A percentile compares a stretch with the other conserved stretches of the same genome.
These are phyloP conservation scores for Hymenoscyphus salicellus DNA, from an alignment of 2,329 filamentous ascomycete species.

Conservation along the genomic window DNA sequence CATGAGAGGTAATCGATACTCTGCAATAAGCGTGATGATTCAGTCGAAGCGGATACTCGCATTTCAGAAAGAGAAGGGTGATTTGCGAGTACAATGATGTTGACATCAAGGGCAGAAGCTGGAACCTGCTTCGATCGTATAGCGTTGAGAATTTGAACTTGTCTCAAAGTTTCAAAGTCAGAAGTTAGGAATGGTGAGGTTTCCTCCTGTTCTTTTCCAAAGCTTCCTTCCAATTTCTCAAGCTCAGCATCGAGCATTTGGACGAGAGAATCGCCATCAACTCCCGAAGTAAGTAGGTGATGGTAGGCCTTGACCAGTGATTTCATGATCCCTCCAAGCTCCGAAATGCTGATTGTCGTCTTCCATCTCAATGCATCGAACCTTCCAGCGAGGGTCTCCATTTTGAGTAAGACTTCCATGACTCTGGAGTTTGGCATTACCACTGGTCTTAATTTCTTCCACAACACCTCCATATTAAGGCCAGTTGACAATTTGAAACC, in stretches of 20 bases:
- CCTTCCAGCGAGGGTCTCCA: conserved; percentile 55
- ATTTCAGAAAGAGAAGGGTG: conserved; percentile 32
- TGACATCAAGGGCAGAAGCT: conserved; percentile 17
- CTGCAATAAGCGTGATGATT: conserved; percentile 26
- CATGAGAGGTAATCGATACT: conserved; percentile 34
- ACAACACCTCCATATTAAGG: conserved; percentile 74
- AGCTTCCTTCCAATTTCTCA: conserved; percentile 46
- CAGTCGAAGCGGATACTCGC: conserved; percentile 26
- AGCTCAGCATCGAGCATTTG: conserved; percentile 51
- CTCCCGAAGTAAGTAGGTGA: conserved; percentile 47
- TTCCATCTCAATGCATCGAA: conserved; percentile 63
- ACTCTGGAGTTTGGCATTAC: conserved; percentile 48
- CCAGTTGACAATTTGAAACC: conserved; percentile 73
- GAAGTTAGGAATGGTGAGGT: conserved; percentile 50
- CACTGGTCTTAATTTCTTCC: conserved; percentile 67
- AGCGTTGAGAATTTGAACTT: conserved; percentile 36
- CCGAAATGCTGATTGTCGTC: conserved; percentile 48
- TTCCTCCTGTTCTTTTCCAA: conserved; percentile 42
- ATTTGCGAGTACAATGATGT: conserved; percentile 34
- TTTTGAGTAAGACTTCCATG: conserved; percentile 47
- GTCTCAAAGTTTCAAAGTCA: conserved; percentile 57
- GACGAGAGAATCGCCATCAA: conserved; percentile 41
- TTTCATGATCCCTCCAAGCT: conserved; percentile 52
- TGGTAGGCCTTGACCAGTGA: conserved; percentile 56
- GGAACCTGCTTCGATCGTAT: conserved; percentile 14